Conservation (phyloP, 148 eudicot genomes). For the Fagopyrum tataricum region DNA sequence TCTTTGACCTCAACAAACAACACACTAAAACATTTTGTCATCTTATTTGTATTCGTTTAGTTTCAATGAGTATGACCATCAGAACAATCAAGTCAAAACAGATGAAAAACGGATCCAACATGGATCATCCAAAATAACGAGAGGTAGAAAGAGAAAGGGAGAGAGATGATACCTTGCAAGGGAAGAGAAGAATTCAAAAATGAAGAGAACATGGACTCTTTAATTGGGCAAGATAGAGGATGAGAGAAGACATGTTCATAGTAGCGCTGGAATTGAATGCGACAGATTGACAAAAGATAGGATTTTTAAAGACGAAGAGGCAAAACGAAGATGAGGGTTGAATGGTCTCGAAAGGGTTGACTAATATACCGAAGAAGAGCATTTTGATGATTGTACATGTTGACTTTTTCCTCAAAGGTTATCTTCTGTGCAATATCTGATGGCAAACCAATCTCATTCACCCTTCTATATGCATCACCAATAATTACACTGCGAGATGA, state of each 20-base stretch:
- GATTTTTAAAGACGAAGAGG: background rate
- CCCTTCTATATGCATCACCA: slow-evolving; percentile 75
- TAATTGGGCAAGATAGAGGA: background rate
- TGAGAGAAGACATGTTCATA: background rate
- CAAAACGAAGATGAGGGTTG: background rate
- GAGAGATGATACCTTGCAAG: background rate
- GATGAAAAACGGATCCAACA: background rate
- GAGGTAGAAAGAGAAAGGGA: background rate
- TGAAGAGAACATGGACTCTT: background rate
- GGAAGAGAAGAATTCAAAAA: background rate
- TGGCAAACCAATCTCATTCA: slow-evolving; percentile 81
- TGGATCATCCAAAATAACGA: background rate
- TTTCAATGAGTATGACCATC: background rate
- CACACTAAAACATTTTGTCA: background rate
- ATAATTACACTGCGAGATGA: slow-evolving; percentile 94
- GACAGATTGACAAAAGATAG: background rate
- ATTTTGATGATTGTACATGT: slow-evolving; percentile 35
- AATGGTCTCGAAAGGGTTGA: background rate
- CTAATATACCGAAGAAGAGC: too few species aligned
- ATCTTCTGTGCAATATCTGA: slow-evolving; percentile 79
- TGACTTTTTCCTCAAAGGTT: slow-evolving; percentile 82
- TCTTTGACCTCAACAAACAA: background rate
- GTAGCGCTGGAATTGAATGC: background rate
- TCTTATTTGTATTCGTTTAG: background rate
- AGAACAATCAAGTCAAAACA: background rate